These are phyloP conservation scores for Populus nigra DNA, from an alignment of 345 rosid species.

Conservation along the genomic window DNA sequence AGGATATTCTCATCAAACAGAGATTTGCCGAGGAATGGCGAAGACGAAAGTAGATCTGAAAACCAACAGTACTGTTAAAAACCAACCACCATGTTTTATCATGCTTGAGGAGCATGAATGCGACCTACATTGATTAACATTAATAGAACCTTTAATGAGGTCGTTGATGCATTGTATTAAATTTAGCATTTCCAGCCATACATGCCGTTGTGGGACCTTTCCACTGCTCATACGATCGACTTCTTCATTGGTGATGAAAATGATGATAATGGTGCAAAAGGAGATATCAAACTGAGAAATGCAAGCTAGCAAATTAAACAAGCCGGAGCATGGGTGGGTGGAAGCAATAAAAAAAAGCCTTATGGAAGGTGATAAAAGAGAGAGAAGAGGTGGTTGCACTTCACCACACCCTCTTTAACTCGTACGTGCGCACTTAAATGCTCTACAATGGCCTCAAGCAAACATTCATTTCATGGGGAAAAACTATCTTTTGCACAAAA, in stretches of 20 bases:
- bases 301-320: constrained; percentile 11
- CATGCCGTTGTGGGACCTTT: constrained; percentile 26
- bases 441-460: constrained; percentile 35
- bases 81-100: neutral
- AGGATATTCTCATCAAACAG: constrained; percentile 1
- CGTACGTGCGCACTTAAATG: constrained; percentile 24
- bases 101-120: constrained; percentile 15
- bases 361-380: constrained; percentile 11
- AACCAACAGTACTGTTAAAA: neutral
- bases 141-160: constrained; percentile 12
- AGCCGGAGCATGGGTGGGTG: constrained; percentile 27
- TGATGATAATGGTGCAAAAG: neutral
- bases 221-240: neutral
- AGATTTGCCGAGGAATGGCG: neutral
- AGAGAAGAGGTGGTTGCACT: constrained; percentile 26
- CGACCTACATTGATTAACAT: constrained; percentile 36
- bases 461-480: constrained; percentile 48
- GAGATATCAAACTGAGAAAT: neutral
- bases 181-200: constrained; percentile 22
- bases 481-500: neutral
- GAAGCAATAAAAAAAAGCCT: constrained; percentile 34
- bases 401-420: constrained; percentile 28
- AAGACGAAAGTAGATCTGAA: neutral
- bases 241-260: constrained; percentile 16
- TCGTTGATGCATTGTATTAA: constrained; percentile 23